Evolutionary conservation across 495 filamentous ascomycete species (phyloP).

Genomic region (Penicillium taxi): DNA sequence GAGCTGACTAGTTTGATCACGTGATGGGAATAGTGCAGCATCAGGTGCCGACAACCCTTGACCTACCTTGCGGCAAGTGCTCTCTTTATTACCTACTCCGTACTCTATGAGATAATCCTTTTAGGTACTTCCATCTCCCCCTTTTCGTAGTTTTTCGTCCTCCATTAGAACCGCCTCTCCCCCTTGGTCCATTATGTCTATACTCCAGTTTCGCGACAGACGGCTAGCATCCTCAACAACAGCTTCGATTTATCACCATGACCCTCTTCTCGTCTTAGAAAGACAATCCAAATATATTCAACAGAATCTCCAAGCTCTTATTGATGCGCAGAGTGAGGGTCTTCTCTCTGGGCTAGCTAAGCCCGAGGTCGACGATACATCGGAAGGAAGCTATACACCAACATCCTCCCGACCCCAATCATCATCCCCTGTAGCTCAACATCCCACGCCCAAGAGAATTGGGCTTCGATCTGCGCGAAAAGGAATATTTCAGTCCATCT

Average conservation of each 20-base stretch:
- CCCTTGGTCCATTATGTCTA: constrained; percentile 24
- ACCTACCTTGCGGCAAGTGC: background rate
- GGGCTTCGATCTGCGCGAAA: constrained; percentile 59
- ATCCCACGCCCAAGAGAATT: constrained; percentile 47
- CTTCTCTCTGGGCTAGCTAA: constrained; percentile 48
- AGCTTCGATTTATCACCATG: constrained; percentile 25
- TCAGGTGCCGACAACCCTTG: background rate
- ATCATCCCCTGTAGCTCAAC: constrained; percentile 57
- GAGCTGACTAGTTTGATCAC: constrained; percentile 25
- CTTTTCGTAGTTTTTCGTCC: background rate
- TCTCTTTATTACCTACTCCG: background rate
- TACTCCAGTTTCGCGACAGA: constrained; percentile 20
- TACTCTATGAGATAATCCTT: background rate
- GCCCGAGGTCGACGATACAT: constrained; percentile 28
- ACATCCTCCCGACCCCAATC: constrained; percentile 20
- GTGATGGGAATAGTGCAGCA: constrained; percentile 2
- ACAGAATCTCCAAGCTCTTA: constrained; percentile 64
- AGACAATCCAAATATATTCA: constrained; percentile 52
- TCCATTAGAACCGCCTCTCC: background rate
- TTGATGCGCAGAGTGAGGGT: constrained; percentile 80
- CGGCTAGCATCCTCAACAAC: constrained; percentile 21
- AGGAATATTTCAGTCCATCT: constrained; percentile 64
- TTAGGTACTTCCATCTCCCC: background rate
- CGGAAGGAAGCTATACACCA: constrained; percentile 45
- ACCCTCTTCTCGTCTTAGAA: constrained; percentile 37